These are phyloP conservation scores for Daldinia decipiens DNA, from an alignment of 495 filamentous ascomycete genomes.

Conservation along the genomic window DNA sequence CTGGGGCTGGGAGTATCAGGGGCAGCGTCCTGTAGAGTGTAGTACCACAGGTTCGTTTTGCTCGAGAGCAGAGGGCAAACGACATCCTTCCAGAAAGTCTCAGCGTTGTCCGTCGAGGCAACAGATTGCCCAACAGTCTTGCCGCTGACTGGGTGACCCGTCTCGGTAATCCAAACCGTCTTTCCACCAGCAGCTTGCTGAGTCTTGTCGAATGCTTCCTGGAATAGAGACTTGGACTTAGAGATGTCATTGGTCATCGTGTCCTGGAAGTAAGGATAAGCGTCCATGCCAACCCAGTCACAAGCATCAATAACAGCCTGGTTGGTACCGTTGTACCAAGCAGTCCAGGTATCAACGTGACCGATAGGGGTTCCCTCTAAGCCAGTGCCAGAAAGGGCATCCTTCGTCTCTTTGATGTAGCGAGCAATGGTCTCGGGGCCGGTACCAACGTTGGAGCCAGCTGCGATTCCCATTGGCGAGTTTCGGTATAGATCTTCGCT, in stretches of 20 bases:
- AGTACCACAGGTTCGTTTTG: conserved; percentile 76
- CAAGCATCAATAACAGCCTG: conserved; percentile 70
- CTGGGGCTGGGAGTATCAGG: conserved; percentile 68
- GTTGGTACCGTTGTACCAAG: conserved; percentile 81
- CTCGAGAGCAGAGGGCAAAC: conserved; percentile 75
- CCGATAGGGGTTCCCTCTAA: conserved; percentile 70
- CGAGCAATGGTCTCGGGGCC: conserved; percentile 66
- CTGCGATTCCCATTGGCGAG: conserved; percentile 63
- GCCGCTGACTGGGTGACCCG: conserved; percentile 84
- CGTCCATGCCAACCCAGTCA: conserved; percentile 84
- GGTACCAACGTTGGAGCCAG: conserved; percentile 60
- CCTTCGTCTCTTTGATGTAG: conserved; percentile 73
- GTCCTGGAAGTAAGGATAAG: conserved; percentile 79
- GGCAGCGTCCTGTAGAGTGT: conserved; percentile 74
- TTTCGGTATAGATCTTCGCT: conserved; percentile 90
- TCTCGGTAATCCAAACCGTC: conserved; percentile 90
- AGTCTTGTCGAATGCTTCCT: conserved; percentile 68
- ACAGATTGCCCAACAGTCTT: conserved; percentile 67
- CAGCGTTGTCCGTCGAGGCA: conserved; percentile 73
- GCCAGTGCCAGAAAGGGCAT: conserved; percentile 66
- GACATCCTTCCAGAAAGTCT: conserved; percentile 81
- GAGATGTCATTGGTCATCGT: conserved; percentile 72
- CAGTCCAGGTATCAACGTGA: conserved; percentile 93
- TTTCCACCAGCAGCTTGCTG: conserved; percentile 68
- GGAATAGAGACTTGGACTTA: conserved; percentile 69